Base-by-base conservation (phyloP, 495 filamentous ascomycete genomes). In the Friedmanniomyces simplex region DNA sequence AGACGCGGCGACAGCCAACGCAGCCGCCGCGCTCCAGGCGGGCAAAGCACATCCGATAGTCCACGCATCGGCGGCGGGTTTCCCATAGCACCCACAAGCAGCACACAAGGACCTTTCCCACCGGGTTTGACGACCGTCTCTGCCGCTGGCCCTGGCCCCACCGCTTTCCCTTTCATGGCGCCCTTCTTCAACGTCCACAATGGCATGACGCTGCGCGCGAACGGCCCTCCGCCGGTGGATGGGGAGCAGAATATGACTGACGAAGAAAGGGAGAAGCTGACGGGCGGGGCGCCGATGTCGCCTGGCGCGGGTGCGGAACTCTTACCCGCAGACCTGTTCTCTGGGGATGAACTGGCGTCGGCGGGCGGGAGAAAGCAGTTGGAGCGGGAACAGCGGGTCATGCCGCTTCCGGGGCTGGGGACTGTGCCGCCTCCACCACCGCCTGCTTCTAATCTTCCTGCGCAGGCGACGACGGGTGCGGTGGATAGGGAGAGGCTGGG, bases 321-420 rank as follows among this genome's bases (percentile, higher is more conserved):
- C 12, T 55, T 74, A 10, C 71, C 71, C 2, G 69, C 70, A 13
- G 71, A 64, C 30, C 62, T 74, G n/a, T 67, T 74, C 54, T 67
- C 62, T 4, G 67, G 69, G 32, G 70, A 72, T 10, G 28, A 32
- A 32, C 10, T 32, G 28, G 28, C 28, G 28, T 32, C 28, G 10
- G 28, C 28, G 10, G 28, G 28, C 28, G 47, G 37, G 11, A 43
- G 57, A 63, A 21, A 49, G 52, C 36, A 52, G 16, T 39, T 24
- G 12, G 14, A 37, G 22, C 16, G 7, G 2, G 58, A 61, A n/a
- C 47, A 14, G n/a, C 32, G 51, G 4, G 28, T 32, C 28, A 32
- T 32, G 28, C 28, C 28, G 8, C 43, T 63, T 8, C 61, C 60
- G 4, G 60, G 63, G 6, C 53, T 66, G 4, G 65, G 60, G 37